phyloP scores from a whole-genome alignment of 176 grass and related monocot genomes.

The Rhipidocladum racemiflorum region DNA sequence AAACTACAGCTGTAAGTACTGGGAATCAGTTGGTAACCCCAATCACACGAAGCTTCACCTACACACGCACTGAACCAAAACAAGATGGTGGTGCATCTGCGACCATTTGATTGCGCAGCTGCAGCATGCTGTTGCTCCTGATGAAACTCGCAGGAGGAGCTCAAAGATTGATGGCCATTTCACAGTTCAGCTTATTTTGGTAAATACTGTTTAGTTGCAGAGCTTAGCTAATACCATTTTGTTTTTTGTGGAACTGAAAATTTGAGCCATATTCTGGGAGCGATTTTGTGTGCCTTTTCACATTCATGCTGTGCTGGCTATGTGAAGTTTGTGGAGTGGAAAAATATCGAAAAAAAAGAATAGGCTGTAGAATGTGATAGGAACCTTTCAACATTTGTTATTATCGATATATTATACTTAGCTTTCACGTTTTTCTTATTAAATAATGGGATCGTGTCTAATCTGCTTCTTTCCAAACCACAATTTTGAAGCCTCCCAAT shows the following conservation, averaged over 20 bases:
- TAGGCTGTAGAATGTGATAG: background rate
- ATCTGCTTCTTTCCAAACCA: background rate
- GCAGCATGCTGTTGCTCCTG: conserved; percentile 31
- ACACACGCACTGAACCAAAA: conserved; percentile 56
- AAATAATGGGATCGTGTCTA: background rate
- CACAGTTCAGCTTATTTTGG: conserved; percentile 28
- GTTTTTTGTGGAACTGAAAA: conserved; percentile 30
- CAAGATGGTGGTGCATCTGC: conserved; percentile 38
- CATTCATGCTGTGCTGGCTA: conserved; percentile 25
- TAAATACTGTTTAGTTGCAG: conserved; percentile 50
- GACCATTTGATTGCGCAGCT: conserved; percentile 30
- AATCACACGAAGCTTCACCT: conserved; percentile 61
- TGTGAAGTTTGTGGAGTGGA: background rate
- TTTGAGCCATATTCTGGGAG: conserved; percentile 33
- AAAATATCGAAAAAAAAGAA: background rate
- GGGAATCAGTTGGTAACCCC: conserved; percentile 26
- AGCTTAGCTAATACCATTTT: conserved; percentile 36
- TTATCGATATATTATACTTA: conserved; percentile 24
- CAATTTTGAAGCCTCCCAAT: background rate
- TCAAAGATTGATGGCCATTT: conserved; percentile 23
- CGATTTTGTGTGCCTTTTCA: conserved; percentile 12
- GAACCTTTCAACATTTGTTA: conserved; percentile 22
- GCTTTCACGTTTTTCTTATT: background rate
- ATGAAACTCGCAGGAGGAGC: conserved; percentile 30
- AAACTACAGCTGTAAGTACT: conserved; percentile 12